A percentile compares a stretch with the other conserved stretches of the same genome.
Conservation (phyloP, 2,329 filamentous ascomycete genomes). For the Ophiostoma perfectum region DNA sequence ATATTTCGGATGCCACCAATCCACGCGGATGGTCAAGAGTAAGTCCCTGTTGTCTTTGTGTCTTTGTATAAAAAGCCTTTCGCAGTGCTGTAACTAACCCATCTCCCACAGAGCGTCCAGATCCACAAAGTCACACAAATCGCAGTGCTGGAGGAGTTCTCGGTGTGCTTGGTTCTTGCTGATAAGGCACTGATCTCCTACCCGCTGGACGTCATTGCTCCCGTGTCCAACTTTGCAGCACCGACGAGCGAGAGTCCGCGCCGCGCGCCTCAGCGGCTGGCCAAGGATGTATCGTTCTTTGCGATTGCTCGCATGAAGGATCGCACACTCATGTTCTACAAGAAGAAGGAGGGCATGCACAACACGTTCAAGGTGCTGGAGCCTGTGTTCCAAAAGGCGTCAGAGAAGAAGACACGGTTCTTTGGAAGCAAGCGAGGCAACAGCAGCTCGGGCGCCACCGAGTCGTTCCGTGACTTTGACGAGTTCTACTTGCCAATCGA, state of each 20-base stretch:
- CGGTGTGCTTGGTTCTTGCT: conserved; percentile 81
- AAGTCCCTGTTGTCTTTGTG: conserved; percentile 35
- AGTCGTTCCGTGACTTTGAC: conserved; percentile 97
- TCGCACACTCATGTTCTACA: conserved; percentile 89
- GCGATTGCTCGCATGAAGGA: conserved; percentile 97
- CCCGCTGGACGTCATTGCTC: conserved; percentile 78
- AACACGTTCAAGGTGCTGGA: conserved; percentile 97
- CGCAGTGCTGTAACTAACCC: background rate
- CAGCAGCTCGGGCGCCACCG: conserved; percentile 63
- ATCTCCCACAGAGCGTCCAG: conserved; percentile 60
- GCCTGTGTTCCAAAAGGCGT: conserved; percentile 87
- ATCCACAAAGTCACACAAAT: conserved; percentile 80
- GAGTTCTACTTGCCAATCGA: conserved; percentile 98
- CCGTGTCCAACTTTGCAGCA: conserved; percentile 55
- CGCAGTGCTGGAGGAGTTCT: conserved; percentile 91
- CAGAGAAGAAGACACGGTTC: conserved; percentile 70
- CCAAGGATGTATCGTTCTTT: conserved; percentile 94
- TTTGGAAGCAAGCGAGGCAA: conserved; percentile 53
- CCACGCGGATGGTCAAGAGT: conserved; percentile 88
- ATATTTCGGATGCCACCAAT: conserved; percentile 79
- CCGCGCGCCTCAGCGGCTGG: conserved; percentile 85
- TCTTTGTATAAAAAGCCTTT: background rate
- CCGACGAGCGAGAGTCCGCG: conserved; percentile 66
- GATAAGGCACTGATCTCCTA: conserved; percentile 91
- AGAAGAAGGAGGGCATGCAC: conserved; percentile 85